phyloP scores from a whole-genome alignment of 371 early-diverging fungal species.

The Mortierella sp. region DNA sequence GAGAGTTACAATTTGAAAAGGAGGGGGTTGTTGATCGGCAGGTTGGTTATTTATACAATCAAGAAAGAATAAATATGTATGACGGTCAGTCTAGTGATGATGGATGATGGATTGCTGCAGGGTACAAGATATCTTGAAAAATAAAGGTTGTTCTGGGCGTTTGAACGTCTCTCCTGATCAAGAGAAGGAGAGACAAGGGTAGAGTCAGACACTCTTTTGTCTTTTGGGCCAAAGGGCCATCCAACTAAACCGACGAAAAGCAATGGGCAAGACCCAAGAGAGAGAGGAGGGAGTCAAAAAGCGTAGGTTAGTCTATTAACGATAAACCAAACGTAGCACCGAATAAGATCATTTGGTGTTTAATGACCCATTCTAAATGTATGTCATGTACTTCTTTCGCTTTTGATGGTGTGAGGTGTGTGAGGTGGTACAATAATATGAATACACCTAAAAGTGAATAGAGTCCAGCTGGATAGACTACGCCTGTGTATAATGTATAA shows the following conservation, averaged over 20 bases:
- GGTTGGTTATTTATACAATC: neutral
- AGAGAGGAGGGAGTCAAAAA: neutral
- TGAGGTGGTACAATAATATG: no score
- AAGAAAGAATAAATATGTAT: neutral
- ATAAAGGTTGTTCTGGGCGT: neutral
- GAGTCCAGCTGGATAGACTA: no score
- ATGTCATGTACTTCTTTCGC: no score
- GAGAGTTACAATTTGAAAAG: neutral
- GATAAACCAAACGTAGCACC: no score
- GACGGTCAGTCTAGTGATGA: neutral
- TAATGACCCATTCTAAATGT: no score
- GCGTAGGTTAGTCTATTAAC: no score
- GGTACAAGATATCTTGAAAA: neutral
- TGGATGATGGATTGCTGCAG: neutral
- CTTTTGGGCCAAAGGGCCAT: neutral
- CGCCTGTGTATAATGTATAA: no score
- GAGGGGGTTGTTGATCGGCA: neutral
- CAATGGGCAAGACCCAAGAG: no score
- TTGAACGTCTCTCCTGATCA: conserved; percentile 2
- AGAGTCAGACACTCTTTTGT: neutral
- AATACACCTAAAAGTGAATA: no score
- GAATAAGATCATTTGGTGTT: no score
- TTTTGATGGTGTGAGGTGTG: no score
- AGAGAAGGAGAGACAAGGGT: conserved; percentile 1
- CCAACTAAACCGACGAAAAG: neutral